Conservation (phyloP, 495 filamentous ascomycete genomes). For the Pseudevernia furfuracea region DNA sequence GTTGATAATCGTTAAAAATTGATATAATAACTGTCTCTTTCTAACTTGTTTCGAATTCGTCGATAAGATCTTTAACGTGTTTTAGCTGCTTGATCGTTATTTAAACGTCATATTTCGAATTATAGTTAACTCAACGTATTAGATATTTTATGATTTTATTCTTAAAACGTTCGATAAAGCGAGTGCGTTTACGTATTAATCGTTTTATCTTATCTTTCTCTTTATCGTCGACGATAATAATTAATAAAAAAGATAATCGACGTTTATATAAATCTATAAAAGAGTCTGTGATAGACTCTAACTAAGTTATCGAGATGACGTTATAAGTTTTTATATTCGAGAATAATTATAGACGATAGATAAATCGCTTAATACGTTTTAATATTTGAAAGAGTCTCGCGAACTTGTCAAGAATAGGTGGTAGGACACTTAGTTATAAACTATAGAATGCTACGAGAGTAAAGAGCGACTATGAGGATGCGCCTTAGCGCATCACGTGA, state of each 20-base stretch:
- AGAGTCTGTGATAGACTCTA: not conserved
- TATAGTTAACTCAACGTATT: not conserved
- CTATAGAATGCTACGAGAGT: no score
- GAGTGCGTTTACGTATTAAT: not conserved
- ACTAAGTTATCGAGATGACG: not conserved
- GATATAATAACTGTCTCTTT: not conserved
- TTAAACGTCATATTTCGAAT: not conserved
- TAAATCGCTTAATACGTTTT: not conserved
- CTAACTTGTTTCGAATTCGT: not conserved
- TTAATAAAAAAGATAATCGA: no score
- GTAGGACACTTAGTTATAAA: no score
- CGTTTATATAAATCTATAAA: not conserved
- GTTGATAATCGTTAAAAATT: no score
- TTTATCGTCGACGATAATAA: no score
- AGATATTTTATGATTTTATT: not conserved
- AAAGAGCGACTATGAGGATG: no score
- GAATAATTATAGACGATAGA: not conserved
- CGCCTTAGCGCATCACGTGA: no score
- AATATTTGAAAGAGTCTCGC: not conserved
- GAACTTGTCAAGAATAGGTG: no score
- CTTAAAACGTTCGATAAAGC: not conserved
- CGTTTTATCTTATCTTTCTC: not conserved
- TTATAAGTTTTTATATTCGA: no score
- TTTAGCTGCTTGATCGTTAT: not conserved
- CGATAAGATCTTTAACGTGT: not conserved